phyloP scores from a whole-genome alignment of 164 flowering plant species.

The Magnolia sinica region DNA sequence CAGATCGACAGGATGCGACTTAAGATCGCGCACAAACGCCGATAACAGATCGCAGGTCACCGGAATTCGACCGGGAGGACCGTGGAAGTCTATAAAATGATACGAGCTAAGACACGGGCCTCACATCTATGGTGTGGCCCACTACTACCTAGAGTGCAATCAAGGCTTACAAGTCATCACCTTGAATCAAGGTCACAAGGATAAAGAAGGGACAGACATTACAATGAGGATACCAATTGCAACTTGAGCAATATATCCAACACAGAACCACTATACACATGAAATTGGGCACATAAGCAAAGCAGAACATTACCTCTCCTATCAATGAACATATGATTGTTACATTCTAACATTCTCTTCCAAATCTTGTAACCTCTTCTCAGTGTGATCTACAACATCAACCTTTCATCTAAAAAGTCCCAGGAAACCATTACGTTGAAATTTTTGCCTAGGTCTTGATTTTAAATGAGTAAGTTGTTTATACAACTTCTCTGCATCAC shows the following conservation, averaged over 20 bases:
- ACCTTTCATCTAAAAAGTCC: slow-evolving; percentile 47
- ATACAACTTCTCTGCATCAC: slow-evolving; percentile 43
- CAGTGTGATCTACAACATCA: slow-evolving; percentile 47
- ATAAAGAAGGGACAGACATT: no score
- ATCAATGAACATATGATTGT: slow-evolving; percentile 44
- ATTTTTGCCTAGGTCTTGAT: slow-evolving; percentile 26
- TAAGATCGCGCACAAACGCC: no score
- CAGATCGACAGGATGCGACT: no score
- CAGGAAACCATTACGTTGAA: slow-evolving; percentile 31
- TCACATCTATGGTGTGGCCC: no score
- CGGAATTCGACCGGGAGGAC: no score
- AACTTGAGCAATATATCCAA: neutral
- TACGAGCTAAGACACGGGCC: no score
- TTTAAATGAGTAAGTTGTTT: slow-evolving; percentile 39
- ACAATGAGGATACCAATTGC: no score
- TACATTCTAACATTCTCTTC: slow-evolving; percentile 55
- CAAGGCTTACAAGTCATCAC: no score
- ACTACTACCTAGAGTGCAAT: no score
- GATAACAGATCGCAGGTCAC: no score
- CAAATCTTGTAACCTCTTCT: slow-evolving; percentile 50
- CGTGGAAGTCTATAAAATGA: no score
- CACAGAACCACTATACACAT: neutral
- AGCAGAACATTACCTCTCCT: slow-evolving; percentile 38
- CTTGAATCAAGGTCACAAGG: no score
- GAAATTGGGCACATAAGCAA: neutral